A percentile compares a stretch with the other conserved stretches of the same genome.
Evolutionary conservation across 169 alveolate genomes (phyloP).

Genomic region (Plasmodium cynomolgi): DNA sequence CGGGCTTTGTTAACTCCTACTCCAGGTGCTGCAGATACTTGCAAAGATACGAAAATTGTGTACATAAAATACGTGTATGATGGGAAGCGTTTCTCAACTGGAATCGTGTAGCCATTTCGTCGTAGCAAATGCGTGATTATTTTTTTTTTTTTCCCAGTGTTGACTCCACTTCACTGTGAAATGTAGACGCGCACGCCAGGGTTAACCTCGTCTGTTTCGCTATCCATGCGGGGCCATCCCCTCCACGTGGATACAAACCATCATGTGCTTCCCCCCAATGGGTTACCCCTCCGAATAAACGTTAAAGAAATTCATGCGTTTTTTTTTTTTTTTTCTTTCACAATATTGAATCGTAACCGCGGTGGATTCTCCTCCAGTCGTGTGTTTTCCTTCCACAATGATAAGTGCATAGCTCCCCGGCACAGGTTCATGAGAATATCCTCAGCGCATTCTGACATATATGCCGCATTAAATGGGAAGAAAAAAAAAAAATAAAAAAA

Average conservation of each 20-base stretch:
- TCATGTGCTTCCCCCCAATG: neutral
- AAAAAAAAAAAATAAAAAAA: neutral
- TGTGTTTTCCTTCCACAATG: neutral
- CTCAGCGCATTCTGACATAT: neutral
- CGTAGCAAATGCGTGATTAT: neutral
- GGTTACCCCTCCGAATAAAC: neutral
- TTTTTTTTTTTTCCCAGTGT: neutral
- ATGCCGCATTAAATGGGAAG: neutral
- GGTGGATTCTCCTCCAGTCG: neutral
- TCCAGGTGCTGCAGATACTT: slow-evolving; percentile 47
- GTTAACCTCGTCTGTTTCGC: neutral
- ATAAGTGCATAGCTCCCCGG: neutral
- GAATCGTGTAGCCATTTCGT: neutral
- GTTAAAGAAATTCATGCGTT: neutral
- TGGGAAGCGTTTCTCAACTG: neutral
- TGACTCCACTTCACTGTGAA: no score
- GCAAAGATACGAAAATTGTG: slow-evolving; percentile 62
- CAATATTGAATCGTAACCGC: neutral
- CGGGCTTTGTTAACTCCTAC: slow-evolving; percentile 49
- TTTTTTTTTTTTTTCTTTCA: neutral
- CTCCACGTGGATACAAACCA: neutral
- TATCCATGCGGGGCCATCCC: neutral
- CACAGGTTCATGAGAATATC: neutral
- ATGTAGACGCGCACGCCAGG: neutral
- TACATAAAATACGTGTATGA: slow-evolving; percentile 50